These are phyloP conservation scores for Fusarium austroafricanum DNA, from an alignment of 2,329 filamentous ascomycete species.

Conservation along the genomic window DNA sequence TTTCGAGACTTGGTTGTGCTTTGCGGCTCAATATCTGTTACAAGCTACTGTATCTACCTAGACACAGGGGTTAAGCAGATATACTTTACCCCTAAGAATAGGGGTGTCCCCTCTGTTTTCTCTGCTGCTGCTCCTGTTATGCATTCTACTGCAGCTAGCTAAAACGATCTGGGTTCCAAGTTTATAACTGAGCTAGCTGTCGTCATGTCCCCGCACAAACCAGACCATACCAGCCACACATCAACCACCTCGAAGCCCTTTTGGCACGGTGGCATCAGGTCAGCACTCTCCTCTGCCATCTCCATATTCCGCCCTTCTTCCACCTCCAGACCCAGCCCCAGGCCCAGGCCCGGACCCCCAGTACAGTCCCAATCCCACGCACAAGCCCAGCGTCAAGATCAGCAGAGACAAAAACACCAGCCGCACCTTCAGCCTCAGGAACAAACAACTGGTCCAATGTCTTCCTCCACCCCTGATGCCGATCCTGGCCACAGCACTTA, in stretches of 20 bases:
- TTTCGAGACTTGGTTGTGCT: not conserved
- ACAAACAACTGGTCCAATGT: conserved; percentile 11
- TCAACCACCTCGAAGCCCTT: conserved; percentile 11
- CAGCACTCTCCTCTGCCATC: conserved; percentile 26
- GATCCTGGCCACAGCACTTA: conserved; percentile 45
- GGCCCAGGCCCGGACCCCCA: conserved; percentile 3
- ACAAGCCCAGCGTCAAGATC: conserved; percentile 7
- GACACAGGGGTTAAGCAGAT: not conserved
- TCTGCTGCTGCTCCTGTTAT: not conserved
- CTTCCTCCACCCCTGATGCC: conserved; percentile 30
- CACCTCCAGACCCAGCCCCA: conserved; percentile 13
- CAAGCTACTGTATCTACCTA: not conserved
- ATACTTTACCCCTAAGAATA: conserved; percentile 1
- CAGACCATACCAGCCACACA: conserved; percentile 34
- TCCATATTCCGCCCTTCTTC: conserved; percentile 8
- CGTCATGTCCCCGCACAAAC: conserved; percentile 45
- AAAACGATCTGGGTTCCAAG: conserved; percentile 13
- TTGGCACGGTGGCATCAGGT: conserved; percentile 27
- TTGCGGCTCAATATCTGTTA: conserved; percentile 17
- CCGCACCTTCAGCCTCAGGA: conserved; percentile 8
- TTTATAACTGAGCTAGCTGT: conserved; percentile 31
- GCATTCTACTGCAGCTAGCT: not conserved
- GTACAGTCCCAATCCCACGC: not conserved
- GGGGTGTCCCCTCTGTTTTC: conserved; percentile 3
- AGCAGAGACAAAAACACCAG: not conserved